phyloP scores from a whole-genome alignment of 2,329 filamentous ascomycete genomes.

The Didymella keratinophila region DNA sequence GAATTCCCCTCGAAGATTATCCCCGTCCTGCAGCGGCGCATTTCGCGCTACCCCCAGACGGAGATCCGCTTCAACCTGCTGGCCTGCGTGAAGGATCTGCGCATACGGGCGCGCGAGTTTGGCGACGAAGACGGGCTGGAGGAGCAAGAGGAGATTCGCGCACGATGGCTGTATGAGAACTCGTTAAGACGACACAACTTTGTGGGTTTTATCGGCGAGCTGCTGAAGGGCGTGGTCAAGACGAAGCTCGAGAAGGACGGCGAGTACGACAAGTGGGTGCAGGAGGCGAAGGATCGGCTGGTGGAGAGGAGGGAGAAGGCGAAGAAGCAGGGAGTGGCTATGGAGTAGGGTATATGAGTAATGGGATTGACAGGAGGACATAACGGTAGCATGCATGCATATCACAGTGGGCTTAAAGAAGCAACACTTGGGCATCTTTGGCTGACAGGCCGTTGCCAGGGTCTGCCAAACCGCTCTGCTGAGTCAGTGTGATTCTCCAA shows the following conservation, averaged over 20 bases:
- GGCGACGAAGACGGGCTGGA: conserved; percentile 82
- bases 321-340: conserved; percentile 46
- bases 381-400: neutral
- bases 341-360: conserved; percentile 29
- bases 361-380: neutral
- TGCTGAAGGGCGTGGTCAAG: conserved; percentile 84
- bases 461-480: neutral
- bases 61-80: conserved; percentile 97
- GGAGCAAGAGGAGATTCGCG: conserved; percentile 82
- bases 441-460: neutral
- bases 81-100: conserved; percentile 86
- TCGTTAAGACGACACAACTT: conserved; percentile 92
- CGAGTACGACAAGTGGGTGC: conserved; percentile 76
- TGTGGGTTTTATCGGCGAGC: conserved; percentile 90
- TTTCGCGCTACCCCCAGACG: conserved; percentile 81
- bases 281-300: conserved; percentile 69
- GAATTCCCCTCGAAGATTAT: conserved; percentile 84
- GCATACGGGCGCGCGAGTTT: conserved; percentile 77
- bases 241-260: conserved; percentile 73
- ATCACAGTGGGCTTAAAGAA: neutral
- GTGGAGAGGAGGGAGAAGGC: conserved; percentile 58
- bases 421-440: too few relatives aligned
- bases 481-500: too few relatives aligned
- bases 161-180: conserved; percentile 94
- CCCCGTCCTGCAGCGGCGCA: conserved; percentile 82